phyloP scores from a whole-genome alignment of 495 filamentous ascomycete species.

The Penicillium silybi region DNA sequence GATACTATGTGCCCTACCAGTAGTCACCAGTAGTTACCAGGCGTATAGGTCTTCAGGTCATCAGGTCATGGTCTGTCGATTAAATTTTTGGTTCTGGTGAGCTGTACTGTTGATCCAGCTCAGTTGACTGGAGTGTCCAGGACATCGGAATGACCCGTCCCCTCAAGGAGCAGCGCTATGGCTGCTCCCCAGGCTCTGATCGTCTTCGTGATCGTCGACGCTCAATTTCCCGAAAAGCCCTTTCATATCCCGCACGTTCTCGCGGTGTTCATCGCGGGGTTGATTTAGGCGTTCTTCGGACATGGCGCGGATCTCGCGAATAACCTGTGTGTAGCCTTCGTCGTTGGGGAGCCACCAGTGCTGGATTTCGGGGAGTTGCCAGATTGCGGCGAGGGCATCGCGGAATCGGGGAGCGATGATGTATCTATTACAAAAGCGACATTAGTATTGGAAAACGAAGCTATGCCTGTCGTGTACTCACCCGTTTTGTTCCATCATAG shows the following conservation, averaged over 20 bases:
- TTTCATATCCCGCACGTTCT: slow-evolving; percentile 72
- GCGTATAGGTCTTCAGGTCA: too few relatives aligned
- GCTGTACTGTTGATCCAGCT: background rate
- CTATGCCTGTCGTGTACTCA: slow-evolving; percentile 46
- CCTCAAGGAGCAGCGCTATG: slow-evolving; percentile 6
- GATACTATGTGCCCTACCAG: too few relatives aligned
- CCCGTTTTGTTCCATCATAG: slow-evolving; percentile 76
- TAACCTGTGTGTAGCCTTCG: slow-evolving; percentile 64
- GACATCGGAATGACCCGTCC: background rate
- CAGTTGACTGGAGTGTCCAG: background rate
- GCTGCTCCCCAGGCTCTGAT: slow-evolving; percentile 25
- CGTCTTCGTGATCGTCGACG: slow-evolving; percentile 35
- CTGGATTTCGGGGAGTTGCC: slow-evolving; percentile 61
- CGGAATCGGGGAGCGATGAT: slow-evolving; percentile 75
- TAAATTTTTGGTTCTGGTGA: background rate
- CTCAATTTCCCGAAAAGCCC: slow-evolving; percentile 58
- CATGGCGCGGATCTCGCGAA: slow-evolving; percentile 72
- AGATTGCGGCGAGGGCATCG: slow-evolving; percentile 65
- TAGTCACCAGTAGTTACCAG: too few relatives aligned
- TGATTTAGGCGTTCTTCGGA: slow-evolving; percentile 65
- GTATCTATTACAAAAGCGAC: slow-evolving; percentile 54
- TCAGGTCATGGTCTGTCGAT: background rate
- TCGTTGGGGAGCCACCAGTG: slow-evolving; percentile 88
- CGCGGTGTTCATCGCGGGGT: slow-evolving; percentile 57
- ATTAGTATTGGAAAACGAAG: background rate